Evolutionary conservation across 805 yeast genomes (phyloP), one percentile per base, ranked within the genome.

Genomic region (Teunomyces panamensis): DNA sequence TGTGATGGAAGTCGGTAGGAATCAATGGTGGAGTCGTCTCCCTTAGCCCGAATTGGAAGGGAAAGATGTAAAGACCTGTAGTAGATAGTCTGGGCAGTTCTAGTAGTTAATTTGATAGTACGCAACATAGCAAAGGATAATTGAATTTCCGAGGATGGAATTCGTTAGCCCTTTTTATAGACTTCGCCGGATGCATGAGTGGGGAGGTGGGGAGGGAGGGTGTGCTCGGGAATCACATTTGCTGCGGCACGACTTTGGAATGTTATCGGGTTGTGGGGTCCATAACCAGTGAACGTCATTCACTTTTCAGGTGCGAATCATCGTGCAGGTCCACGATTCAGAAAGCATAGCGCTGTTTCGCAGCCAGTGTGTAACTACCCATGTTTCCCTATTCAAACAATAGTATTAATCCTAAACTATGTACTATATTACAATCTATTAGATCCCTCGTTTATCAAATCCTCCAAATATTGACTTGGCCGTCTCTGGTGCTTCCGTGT

Each of bases 1-100:
- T 69, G 71, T 39, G 76, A 61, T 11, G 84, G 83, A 36, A 79
- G 65, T 54, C 70, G 77, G 64, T 67, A 80, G 39, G 75, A 77
- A 59, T 83, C 87, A 51, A 82, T 81, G 34, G 80, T 76, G 7
- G 85, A 80, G 4, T 65, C 46, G 55, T 81, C 86, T 44, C 82
- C 82, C 57, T 82, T 82, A 30, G 82, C 80, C 30, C 41, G 30
- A 11, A 30, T 26, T 20, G 30, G 6, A 3, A 28, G 36, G 13
- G 42, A n/a, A 30, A 30, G 9, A 34, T 46, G 49, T 24, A 49
- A 30, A 2, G 43, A 43, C 32, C 52, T 46, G 42, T 13, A 14
- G 26, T 10, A 17, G 42, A 28, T 30, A 5, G 44, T 34, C 11
- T 30, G 28, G 44, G 26, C n/a, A 14, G 44, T 30, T 42, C 36